Evolutionary conservation across 257 asterid species (phyloP).

Genomic region (Apocynum venetum): DNA sequence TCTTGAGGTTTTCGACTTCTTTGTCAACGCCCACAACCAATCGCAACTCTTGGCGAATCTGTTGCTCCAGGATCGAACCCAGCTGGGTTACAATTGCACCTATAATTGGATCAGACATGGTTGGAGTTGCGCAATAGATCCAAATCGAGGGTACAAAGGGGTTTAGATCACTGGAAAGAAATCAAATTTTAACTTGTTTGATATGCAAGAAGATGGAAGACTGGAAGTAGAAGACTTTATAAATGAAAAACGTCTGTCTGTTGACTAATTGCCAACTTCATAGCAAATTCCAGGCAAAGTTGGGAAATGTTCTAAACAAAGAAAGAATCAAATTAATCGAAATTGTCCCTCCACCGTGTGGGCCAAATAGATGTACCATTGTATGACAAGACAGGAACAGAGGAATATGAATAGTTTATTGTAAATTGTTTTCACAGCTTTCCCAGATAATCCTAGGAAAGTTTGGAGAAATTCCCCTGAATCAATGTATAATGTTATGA

Average conservation of each 20-base stretch:
- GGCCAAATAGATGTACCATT: not conserved
- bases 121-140: not conserved
- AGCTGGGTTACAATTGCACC: slow-evolving; percentile 47
- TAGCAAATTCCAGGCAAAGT: slow-evolving; percentile 8
- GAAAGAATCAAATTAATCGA: not conserved
- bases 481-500: no score
- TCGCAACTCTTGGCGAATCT: slow-evolving; percentile 34
- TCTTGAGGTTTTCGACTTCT: slow-evolving; percentile 39
- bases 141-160: not conserved
- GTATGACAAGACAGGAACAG: not conserved
- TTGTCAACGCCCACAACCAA: slow-evolving; percentile 45
- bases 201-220: not conserved
- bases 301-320: not conserved
- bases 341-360: not conserved
- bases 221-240: not conserved
- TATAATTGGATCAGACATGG: slow-evolving; percentile 54
- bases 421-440: not conserved
- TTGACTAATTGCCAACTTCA: not conserved
- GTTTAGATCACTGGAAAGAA: not conserved
- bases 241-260: not conserved
- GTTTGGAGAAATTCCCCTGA: no score
- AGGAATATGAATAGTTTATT: not conserved
- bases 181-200: not conserved
- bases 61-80: slow-evolving; percentile 37
- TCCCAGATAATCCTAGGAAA: not conserved